Evolutionary conservation across 495 filamentous ascomycete species (phyloP), one percentile per base, ranked within the genome.

Genomic region (Annulohypoxylon bovei): DNA sequence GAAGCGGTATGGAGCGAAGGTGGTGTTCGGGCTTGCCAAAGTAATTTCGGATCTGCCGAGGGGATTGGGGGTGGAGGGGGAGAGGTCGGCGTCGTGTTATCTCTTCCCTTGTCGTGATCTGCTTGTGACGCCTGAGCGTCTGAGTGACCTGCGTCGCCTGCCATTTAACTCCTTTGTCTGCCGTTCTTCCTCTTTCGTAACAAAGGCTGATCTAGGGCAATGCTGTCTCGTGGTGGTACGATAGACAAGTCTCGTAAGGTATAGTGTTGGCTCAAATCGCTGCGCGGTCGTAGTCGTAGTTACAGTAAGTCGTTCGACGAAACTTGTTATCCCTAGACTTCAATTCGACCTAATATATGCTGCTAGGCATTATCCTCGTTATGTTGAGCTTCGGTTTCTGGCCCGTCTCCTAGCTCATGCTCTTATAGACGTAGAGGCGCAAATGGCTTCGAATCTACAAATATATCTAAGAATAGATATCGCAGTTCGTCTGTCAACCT

Each of bases 1-100:
- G 76, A 71, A 16, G 72, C 70, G 44, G 65, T 30, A 44, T 72
- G 65, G 30, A 78, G 76, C 4, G 75, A 70, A 6, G 82, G 80
- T 42, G 69, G 74, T 12, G 76, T 77, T 64, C 66, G 70, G 12
- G 75, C 75, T 57, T 75, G 75, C 18, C 35, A 16, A 33, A 72
- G 27, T 6, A 87, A 77, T 20, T 75, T 80, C 7, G 80, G 81
- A 56, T 87, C 85, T 56, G 79, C 77, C 7, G 83, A 82, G 37
- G 85, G 84, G 55, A 81, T 73, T 3, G 85, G 85, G 5, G 81
- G 80, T 23, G 82, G 84, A 11, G 85, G 84, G 37, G 84, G 84
- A 1, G 76, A 61, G n/a, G 67, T 67, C 23, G 75, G 73, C 4
- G 68, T 68, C n/a, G 25, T 67, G 30, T 44, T 62, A 8, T 62